Evolutionary conservation across 2,329 filamentous ascomycete species (phyloP).

Genomic region (Aureobasidium sp.): DNA sequence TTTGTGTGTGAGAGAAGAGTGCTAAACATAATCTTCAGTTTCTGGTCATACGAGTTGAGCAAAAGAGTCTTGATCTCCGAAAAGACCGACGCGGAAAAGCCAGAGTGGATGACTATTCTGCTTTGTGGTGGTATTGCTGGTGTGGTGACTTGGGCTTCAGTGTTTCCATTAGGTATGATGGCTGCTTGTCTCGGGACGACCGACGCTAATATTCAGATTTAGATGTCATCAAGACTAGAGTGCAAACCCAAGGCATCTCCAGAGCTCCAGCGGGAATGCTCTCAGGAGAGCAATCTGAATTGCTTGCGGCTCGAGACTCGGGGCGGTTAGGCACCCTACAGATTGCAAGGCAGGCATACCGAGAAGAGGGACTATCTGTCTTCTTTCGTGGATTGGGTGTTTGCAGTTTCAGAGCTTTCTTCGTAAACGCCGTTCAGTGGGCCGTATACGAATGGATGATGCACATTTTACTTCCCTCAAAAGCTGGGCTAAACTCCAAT

Average conservation of each 20-base stretch:
- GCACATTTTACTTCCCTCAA: constrained; percentile 11
- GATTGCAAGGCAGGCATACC: constrained; percentile 61
- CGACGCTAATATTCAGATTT: not conserved
- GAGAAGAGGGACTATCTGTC: constrained; percentile 61
- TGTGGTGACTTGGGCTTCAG: constrained; percentile 78
- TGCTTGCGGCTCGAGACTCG: constrained; percentile 9
- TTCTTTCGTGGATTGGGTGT: constrained; percentile 78
- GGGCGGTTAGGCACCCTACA: constrained; percentile 49
- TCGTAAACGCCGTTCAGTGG: constrained; percentile 93
- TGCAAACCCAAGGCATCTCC: constrained; percentile 62
- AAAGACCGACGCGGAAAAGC: not conserved
- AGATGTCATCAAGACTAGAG: constrained; percentile 84
- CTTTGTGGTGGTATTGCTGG: constrained; percentile 84
- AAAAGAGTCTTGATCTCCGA: constrained; percentile 49
- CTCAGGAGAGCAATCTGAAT: constrained; percentile 15
- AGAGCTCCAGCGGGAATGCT: constrained; percentile 19
- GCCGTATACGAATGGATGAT: constrained; percentile 44
- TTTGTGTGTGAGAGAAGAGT: not conserved
- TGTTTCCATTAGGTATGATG: constrained; percentile 63
- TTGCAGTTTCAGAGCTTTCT: constrained; percentile 78
- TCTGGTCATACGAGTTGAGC: constrained; percentile 81
- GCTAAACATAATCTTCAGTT: constrained; percentile 39
- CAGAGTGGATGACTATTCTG: constrained; percentile 36
- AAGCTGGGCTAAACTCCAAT: not conserved
- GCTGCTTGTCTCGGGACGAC: not conserved